phyloP scores from a whole-genome alignment of 2,329 filamentous ascomycete genomes.

The Eutypa lata region DNA sequence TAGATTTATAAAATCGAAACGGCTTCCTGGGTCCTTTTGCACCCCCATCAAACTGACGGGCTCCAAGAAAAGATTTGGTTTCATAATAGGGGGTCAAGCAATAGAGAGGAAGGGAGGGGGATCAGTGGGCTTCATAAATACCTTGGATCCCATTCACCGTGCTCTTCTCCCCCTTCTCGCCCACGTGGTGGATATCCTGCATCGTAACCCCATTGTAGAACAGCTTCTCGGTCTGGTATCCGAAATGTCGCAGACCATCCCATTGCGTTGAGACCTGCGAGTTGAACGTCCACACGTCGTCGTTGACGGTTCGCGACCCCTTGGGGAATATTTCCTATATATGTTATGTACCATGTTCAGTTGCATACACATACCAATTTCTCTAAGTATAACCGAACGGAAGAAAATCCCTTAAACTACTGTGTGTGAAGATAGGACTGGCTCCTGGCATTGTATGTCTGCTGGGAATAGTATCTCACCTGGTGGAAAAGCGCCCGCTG shows the following conservation, averaged over 20 bases:
- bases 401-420: no score
- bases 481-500: constrained; percentile 53
- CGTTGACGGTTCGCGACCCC: constrained; percentile 51
- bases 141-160: constrained; percentile 40
- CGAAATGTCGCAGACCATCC: constrained; percentile 53
- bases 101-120: not conserved
- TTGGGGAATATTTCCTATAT: constrained; percentile 44
- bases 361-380: no score
- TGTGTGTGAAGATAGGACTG: no score
- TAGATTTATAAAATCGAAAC: no score
- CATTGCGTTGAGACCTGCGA: constrained; percentile 57
- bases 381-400: no score
- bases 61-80: no score
- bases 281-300: constrained; percentile 59
- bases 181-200: constrained; percentile 36
- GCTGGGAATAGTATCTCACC: no score
- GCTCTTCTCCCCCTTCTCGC: constrained; percentile 23
- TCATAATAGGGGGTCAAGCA: no score
- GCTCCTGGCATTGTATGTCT: no score
- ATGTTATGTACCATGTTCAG: no score
- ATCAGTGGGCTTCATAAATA: constrained; percentile 7
- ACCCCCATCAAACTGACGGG: no score
- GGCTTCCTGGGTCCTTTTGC: no score
- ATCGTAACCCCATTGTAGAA: constrained; percentile 36
- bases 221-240: constrained; percentile 40